Evolutionary conservation across 2,329 filamentous ascomycete species (phyloP), one percentile per base, ranked within the genome.

Genomic region (Chaetomiaceae sp.): DNA sequence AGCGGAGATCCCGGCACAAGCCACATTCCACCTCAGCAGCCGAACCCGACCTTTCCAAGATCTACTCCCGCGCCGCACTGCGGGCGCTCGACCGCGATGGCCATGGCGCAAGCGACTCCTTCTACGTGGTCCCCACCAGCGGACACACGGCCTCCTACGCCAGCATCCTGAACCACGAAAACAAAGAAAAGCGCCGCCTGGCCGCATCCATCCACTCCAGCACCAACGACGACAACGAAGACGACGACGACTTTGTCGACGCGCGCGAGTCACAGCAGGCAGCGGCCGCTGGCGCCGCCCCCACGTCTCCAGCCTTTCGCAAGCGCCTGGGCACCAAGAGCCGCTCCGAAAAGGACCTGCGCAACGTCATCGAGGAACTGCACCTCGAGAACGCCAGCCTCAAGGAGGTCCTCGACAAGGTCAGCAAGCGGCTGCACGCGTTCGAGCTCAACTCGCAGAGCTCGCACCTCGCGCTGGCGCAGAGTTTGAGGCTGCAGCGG

Each of bases 71-170:
- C 60, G 90, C 92, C 12, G 89, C 92, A 3, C 79, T 97, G 50
- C 82, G 86, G 47, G 89, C 91, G 1, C 79, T 96, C 38, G 79
- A 83, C 19, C 84, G 88, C 52, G 85, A 86, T 27, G 83, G 82
- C 0, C 79, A 84, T 25, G 78, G 79, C 15, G 74, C 81, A 15
- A 81, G 78, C 54, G 88, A 88, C 63, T 94, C 88, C 8, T 99
- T 99, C 73, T 97, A 96, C 68, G 88, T 97, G 1, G 94, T 99
- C 1, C 94, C 92, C 4, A 88, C 89, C 0, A 90, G 88, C 17
- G 92, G 94, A 5, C 91, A 92, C 59, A 96, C 91, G 3, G 87
- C 91, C 56, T 94, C 91, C 0, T 99, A 97, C 66, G 91, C 94
- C 40, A 91, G 88, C 58, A 96, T 99, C 48, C 75, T 96, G 19